Evolutionary conservation across 768 basidiomycete species (phyloP), one percentile per base, ranked within the genome.

Genomic region (Rhizopogon salebrosus): DNA sequence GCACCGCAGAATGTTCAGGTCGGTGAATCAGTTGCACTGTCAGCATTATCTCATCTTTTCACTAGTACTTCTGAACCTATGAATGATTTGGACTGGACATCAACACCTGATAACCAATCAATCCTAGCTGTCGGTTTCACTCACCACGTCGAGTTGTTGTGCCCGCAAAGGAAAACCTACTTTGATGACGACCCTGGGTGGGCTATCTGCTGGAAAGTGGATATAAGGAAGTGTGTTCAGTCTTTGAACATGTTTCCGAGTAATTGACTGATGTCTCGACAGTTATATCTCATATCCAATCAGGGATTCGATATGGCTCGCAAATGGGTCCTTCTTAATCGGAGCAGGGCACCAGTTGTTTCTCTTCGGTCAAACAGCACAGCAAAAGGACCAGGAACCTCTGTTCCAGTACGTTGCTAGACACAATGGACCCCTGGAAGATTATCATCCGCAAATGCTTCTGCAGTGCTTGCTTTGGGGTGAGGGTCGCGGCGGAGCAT

Each of bases 391-490:
- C 38, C 52, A 60, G 46, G 54, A 60, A 4, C 59, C 63, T 4
- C 73, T 95, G 14, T 90, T 95, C 53, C 88, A 92, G 60, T 77
- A 89, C 61, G 90, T 94, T 34, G 90, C 89, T 5, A 71, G 84
- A 52, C 77, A 82, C 45, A 94, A 95, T 64, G 92, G 92, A 0
- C 94, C 95, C 3, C 70, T 98, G 34, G 80, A 84, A 16, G 91
- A 97, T 67, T 94, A 91, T 66, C 92, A 98, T 70, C 95, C 95
- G 3, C 92, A 95, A 62, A 87, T 95, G 79, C 66, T 98, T 16
- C 70, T 94, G 11, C 95, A 98, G 63, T 95, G 92, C 64, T 73
- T 98, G 51, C 71, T 97, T 7, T 95, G 93, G 94, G 87, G 95
- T 95, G 59, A 52, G 82, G 64, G 43, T 20, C 27, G 34, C 42